These are phyloP conservation scores for Ophiostoma sp. DNA, from an alignment of 2,329 filamentous ascomycete species.

Conservation along the genomic window DNA sequence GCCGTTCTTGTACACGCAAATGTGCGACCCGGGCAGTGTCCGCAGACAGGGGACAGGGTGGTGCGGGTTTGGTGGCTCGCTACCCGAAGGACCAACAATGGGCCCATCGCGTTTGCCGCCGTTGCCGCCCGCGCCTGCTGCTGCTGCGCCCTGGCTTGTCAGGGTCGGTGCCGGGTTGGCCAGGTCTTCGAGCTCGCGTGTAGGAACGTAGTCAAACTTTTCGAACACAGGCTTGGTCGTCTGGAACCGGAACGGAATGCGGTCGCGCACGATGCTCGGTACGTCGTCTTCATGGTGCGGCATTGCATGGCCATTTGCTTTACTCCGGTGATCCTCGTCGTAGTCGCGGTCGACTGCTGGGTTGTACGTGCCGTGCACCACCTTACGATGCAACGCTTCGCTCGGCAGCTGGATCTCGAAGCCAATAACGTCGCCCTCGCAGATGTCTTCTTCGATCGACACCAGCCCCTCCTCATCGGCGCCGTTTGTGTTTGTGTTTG, in stretches of 20 bases:
- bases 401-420: slow-evolving; percentile 88
- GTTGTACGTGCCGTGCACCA: slow-evolving; percentile 83
- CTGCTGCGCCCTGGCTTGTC: slow-evolving; percentile 26
- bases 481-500: neutral
- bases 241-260: slow-evolving; percentile 91
- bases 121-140: slow-evolving; percentile 24
- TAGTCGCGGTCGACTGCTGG: slow-evolving; percentile 65
- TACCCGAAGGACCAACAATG: slow-evolving; percentile 29
- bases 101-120: slow-evolving; percentile 29
- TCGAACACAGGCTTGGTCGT: slow-evolving; percentile 83
- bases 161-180: slow-evolving; percentile 61
- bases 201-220: slow-evolving; percentile 79
- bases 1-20: slow-evolving; percentile 92
- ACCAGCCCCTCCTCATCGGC: neutral
- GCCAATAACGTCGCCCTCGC: slow-evolving; percentile 89
- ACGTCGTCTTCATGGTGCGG: slow-evolving; percentile 40
- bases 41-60: slow-evolving; percentile 70
- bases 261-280: slow-evolving; percentile 84
- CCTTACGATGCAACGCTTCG: slow-evolving; percentile 76
- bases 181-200: slow-evolving; percentile 80
- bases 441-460: slow-evolving; percentile 61
- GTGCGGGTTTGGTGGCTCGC: slow-evolving; percentile 61
- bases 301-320: neutral
- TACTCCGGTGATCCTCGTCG: slow-evolving; percentile 26
- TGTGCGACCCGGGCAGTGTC: slow-evolving; percentile 77